Conservation (phyloP, 805 yeast species). For the Metschnikowia aberdeeniae region DNA sequence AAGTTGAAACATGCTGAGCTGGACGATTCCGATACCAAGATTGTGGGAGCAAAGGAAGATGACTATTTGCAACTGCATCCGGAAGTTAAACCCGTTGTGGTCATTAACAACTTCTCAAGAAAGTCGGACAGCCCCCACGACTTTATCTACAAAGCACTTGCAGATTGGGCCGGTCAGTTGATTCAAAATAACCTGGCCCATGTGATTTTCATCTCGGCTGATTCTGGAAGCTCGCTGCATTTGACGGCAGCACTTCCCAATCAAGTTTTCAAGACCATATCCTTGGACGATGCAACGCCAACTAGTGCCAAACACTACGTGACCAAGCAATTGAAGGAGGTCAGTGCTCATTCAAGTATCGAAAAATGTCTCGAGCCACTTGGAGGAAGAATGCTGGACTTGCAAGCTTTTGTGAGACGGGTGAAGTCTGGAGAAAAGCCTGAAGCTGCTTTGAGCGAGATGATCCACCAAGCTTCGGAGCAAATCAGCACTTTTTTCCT, state of each 20-base stretch:
- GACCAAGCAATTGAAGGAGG: conserved; percentile 43
- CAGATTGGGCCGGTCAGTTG: conserved; percentile 85
- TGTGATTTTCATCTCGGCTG: conserved; percentile 83
- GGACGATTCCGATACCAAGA: conserved; percentile 20
- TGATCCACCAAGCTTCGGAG: conserved; percentile 80
- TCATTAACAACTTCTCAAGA: conserved; percentile 67
- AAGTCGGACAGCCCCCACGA: conserved; percentile 49
- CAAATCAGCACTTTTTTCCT: conserved; percentile 81
- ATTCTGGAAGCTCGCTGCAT: conserved; percentile 68
- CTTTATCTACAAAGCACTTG: conserved; percentile 65
- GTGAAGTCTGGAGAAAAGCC: conserved; percentile 86
- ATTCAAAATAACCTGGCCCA: conserved; percentile 80
- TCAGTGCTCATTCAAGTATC: conserved; percentile 32
- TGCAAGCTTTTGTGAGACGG: conserved; percentile 86
- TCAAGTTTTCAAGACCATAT: conserved; percentile 73
- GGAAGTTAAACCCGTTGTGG: conserved; percentile 78
- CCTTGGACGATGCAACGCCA: conserved; percentile 77
- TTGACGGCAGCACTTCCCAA: conserved; percentile 76
- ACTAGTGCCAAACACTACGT: conserved; percentile 70
- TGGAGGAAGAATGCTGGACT: conserved; percentile 93
- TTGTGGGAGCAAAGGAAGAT: conserved; percentile 58
- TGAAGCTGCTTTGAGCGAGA: conserved; percentile 66
- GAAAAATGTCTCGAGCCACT: conserved; percentile 63
- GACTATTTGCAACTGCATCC: conserved; percentile 84
- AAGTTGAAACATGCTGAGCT: conserved; percentile 9